Base-by-base conservation (phyloP, 2,329 filamentous ascomycete genomes). In the Tolypocladium cylindrosporum region DNA sequence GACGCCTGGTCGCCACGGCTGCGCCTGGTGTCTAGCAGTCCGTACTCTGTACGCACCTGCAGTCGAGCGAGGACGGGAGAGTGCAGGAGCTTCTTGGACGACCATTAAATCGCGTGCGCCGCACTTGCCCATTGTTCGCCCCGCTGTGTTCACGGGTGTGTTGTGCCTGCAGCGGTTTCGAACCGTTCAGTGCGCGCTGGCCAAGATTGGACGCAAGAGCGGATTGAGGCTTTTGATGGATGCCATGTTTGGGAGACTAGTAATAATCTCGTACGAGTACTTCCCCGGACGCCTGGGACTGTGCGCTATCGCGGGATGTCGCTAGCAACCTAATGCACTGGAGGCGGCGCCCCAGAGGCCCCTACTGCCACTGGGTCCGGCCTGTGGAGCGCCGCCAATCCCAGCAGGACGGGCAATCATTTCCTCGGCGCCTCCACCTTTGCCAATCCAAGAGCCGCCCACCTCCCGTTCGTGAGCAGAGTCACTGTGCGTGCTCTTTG, bases 371-470 rank as follows among this genome's bases (percentile, higher is more conserved):
- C 16, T 48, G 24, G 51, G 42, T 10, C 54, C n/a, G 54, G 34
- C 16, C 42, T 36, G 54, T 45, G 40, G 54, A 55, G 41, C n/a
- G 41, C 40, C 54, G 31, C 41, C 54, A 48, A 36, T 31, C 54
- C 41, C 54, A 45, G 34, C 54, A 48, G 27, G 42, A 48, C 54
- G 19, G 54, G 31, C 41, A 55, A 42, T 55, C 54, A 55, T 55
- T 48, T 55, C 54, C 54, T 39, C 31, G 5, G 31, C 31, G 54
- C 54, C 41, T 48, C 54, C 39, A 55, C 54, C 41, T 19, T 5
- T 34, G 19, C 48, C 31, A 52, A 36, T 52, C 48, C 48, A 16
- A 21, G 48, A 27, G 43, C 13, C 37, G 14, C 37, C 36, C 27
- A 31, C 27, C 27, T 31, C 27, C 27, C 27, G 27, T 31, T 31